Percentiles rank a stretch among this genome's conserved stretches.
Conservation (phyloP, 1,284 basidiomycete species). For the Moniliophthora roreri region DNA sequence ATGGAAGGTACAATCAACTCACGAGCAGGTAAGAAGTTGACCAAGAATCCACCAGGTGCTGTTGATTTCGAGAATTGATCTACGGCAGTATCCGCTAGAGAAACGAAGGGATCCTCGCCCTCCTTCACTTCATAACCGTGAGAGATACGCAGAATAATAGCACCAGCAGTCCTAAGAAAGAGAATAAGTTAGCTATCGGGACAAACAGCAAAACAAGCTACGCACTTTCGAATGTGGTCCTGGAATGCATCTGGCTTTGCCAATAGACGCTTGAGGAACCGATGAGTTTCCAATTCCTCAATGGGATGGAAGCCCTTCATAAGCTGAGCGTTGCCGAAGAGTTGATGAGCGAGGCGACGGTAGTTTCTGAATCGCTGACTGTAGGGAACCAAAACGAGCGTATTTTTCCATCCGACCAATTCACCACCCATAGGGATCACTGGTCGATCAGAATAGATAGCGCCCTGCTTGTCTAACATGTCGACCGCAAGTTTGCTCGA, state of each 20-base stretch:
- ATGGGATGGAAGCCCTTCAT: conserved; percentile 17
- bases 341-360: conserved; percentile 40
- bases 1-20: conserved; percentile 10
- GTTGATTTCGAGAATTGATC: conserved; percentile 14
- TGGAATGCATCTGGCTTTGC: conserved; percentile 10
- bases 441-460: conserved; percentile 27
- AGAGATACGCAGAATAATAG: conserved; percentile 15
- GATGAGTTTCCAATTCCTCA: conserved; percentile 16
- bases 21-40: conserved; percentile 30
- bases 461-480: conserved; percentile 24
- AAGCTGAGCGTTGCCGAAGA: conserved; percentile 18
- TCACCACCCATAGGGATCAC: conserved; percentile 20
- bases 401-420: conserved; percentile 21
- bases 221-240: conserved; percentile 15
- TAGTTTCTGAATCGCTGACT: conserved; percentile 40
- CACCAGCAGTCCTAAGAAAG: conserved; percentile 12
- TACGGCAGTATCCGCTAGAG: conserved; percentile 21
- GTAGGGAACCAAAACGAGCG: conserved; percentile 26
- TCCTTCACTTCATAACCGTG: conserved; percentile 20
- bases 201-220: background rate
- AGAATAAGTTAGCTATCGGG: background rate
- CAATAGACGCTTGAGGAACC: conserved; percentile 13
- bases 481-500: conserved; percentile 23
- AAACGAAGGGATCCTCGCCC: conserved; percentile 26
- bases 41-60: conserved; percentile 25